Conservation (phyloP, 169 alveolate species). For the Eimeria necatrix region DNA sequence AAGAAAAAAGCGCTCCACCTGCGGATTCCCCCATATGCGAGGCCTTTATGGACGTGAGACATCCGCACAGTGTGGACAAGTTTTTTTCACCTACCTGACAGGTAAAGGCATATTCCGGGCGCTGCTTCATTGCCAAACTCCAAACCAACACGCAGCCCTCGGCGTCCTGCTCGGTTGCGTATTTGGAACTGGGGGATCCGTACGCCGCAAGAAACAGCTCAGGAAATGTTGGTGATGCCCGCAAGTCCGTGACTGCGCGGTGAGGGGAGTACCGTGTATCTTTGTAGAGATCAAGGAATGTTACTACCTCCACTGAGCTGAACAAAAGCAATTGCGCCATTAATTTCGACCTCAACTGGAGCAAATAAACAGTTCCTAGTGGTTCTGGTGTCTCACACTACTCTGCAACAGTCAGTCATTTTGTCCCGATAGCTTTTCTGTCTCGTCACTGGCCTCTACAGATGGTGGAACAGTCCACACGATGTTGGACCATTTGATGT, state of each 20-base stretch:
- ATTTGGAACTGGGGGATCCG: constrained; percentile 86
- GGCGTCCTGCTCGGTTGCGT: constrained; percentile 85
- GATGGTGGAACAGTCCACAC: too few relatives aligned
- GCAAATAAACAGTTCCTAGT: neutral
- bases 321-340: neutral
- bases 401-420: too few relatives aligned
- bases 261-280: constrained; percentile 2
- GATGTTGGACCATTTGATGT: too few relatives aligned
- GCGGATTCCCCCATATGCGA: neutral
- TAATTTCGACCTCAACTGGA: neutral
- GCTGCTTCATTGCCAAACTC: constrained; percentile 84
- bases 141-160: constrained; percentile 92
- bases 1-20: neutral
- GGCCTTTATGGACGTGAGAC: neutral
- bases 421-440: too few relatives aligned
- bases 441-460: too few relatives aligned
- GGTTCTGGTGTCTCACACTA: too few relatives aligned
- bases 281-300: constrained; percentile 16
- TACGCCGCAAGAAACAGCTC: constrained; percentile 91
- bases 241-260: constrained; percentile 83
- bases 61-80: neutral
- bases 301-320: constrained; percentile 42
- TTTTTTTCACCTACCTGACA: constrained; percentile 83
- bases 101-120: constrained; percentile 93
- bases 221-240: constrained; percentile 79